Base-by-base conservation (phyloP, 106 monocot genomes). In the Gastrodia elata region DNA sequence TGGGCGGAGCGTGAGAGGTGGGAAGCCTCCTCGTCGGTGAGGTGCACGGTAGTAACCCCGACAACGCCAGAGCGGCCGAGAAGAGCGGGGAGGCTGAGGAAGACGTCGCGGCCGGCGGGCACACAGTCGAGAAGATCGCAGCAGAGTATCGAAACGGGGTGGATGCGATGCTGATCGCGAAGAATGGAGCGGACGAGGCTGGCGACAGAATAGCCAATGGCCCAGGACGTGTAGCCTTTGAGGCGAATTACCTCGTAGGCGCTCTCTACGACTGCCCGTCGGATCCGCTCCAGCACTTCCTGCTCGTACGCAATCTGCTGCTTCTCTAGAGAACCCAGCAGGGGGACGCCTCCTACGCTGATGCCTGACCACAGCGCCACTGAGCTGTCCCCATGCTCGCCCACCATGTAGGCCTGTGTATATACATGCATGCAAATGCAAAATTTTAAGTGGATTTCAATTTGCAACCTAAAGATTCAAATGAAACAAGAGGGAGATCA, bases 311-410 rank as follows among this genome's bases (percentile, higher is more conserved):
- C 68, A 6, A 71, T 73, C 7, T 88, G 71, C 5, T 82, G 68
- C 65, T 80, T 46, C 55, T 72, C 28, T 36, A 91, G 79, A 8
- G 83, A 81, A 72, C 83, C 77, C 39, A 91, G 73, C 5, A 91
- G 76, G 4, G 94, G 87, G 14, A 91, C 87, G 1, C 94, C 94
- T 6, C 83, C 94, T 0, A 94, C 77, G 70, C 84, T 91, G 35
- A 94, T 91, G 81, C 88, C 88, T 39, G 94, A 91, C 94, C 94
- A 94, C 40, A 94, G 82, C 11, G 94, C 94, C 49, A 94, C 94
- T 13, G 94, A 94, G 79, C 87, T 94, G 84, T 94, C 94, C 3
- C 94, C 94, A 64, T 94, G 94, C 79, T 94, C 94, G 0, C 91
- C 94, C 6, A 94, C 89, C 91, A 94, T 94, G 76, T 94, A 91